Evolutionary conservation across 768 basidiomycete genomes (phyloP).

Genomic region (Gautieria morchelliformis): DNA sequence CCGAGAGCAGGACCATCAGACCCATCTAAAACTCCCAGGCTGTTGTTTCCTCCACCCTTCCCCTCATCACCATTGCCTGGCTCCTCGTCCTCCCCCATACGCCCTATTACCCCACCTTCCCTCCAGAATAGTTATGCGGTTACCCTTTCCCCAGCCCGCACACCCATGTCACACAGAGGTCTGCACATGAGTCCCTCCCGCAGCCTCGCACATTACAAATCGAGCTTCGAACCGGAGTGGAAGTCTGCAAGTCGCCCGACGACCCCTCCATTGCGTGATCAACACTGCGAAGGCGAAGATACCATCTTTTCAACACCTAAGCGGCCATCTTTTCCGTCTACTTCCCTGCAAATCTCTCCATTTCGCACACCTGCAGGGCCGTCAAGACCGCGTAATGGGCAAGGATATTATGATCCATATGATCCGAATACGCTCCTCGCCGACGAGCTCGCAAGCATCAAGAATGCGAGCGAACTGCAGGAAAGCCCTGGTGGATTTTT

Average conservation of each 20-base stretch:
- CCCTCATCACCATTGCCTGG: conserved; percentile 1
- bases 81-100: conserved; percentile 23
- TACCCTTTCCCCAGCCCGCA: conserved; percentile 46
- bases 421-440: conserved; percentile 60
- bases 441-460: conserved; percentile 57
- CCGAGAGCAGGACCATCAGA: not conserved
- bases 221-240: conserved; percentile 45
- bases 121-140: conserved; percentile 14
- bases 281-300: conserved; percentile 32
- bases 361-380: conserved; percentile 26
- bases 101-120: conserved; percentile 31
- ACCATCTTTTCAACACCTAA: conserved; percentile 24
- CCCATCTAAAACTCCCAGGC: not conserved
- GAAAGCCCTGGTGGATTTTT: conserved; percentile 64
- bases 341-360: conserved; percentile 31
- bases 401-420: conserved; percentile 54
- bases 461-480: conserved; percentile 21
- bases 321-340: conserved; percentile 35
- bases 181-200: conserved; percentile 61
- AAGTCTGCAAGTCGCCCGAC: conserved; percentile 31
- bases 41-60: not conserved
- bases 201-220: conserved; percentile 60
- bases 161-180: conserved; percentile 59
- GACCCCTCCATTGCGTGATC: conserved; percentile 13
- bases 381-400: not conserved